Conservation (phyloP, 768 basidiomycete species). For the Hortiboletus flavorubellus region DNA sequence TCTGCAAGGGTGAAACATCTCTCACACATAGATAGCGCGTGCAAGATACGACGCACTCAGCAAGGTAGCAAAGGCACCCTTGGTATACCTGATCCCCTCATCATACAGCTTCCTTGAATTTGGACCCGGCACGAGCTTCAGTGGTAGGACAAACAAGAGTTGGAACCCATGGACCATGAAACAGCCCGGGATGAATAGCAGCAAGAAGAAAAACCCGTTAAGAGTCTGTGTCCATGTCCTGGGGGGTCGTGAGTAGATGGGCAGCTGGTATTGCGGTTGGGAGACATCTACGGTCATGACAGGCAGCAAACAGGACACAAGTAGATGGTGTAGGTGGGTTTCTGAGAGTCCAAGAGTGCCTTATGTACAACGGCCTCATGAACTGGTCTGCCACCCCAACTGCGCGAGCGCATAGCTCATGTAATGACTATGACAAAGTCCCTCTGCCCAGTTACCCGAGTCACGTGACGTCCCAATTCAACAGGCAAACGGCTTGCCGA, state of each 20-base stretch:
- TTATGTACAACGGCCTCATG: slow-evolving; percentile 10
- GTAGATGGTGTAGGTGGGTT: neutral
- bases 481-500: slow-evolving; percentile 45
- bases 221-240: slow-evolving; percentile 51
- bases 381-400: neutral
- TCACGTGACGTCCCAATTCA: slow-evolving; percentile 27
- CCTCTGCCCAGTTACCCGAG: neutral
- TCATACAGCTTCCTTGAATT: slow-evolving; percentile 57
- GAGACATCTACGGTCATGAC: slow-evolving; percentile 20
- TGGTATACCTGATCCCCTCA: slow-evolving; percentile 72
- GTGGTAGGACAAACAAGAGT: slow-evolving; percentile 64
- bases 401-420: neutral
- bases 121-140: slow-evolving; percentile 60
- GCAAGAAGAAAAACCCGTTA: slow-evolving; percentile 47
- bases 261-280: slow-evolving; percentile 39
- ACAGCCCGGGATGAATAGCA: slow-evolving; percentile 62
- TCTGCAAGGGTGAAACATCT: slow-evolving; percentile 40
- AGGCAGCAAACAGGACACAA: neutral
- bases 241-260: slow-evolving; percentile 52
- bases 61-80: slow-evolving; percentile 76
- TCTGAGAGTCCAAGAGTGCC: neutral
- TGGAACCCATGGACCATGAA: slow-evolving; percentile 72
- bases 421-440: slow-evolving; percentile 20
- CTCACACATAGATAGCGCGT: neutral
- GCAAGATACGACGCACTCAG: slow-evolving; percentile 49